Evolutionary conservation across 169 alveolate species (phyloP).

Genomic region (Hammondia hammondi): DNA sequence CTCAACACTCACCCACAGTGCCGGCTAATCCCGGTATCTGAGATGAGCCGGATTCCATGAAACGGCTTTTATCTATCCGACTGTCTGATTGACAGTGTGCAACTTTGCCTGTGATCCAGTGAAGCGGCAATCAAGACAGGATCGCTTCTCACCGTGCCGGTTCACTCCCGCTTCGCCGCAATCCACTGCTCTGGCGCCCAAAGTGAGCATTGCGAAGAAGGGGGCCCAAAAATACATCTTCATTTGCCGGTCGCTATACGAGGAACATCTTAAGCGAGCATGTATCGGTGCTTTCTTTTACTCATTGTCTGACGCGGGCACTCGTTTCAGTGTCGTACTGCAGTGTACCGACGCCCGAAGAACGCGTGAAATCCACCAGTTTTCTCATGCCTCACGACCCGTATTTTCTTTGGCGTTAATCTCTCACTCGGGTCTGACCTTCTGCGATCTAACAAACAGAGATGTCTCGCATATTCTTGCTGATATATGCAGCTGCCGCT

Average conservation of each 20-base stretch:
- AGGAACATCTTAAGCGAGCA: too few species aligned
- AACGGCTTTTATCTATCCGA: background rate
- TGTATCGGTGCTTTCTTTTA: too few species aligned
- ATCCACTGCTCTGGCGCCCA: background rate
- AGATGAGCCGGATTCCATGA: background rate
- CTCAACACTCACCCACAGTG: constrained; percentile 11
- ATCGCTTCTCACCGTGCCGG: background rate
- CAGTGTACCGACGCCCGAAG: too few species aligned
- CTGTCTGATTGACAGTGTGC: background rate
- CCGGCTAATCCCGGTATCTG: background rate
- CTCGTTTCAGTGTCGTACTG: too few species aligned
- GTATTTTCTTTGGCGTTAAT: background rate
- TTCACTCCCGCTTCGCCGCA: background rate
- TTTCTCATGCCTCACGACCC: too few species aligned
- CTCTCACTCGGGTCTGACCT: background rate
- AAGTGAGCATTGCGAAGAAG: background rate
- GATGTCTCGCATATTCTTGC: background rate
- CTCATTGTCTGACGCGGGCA: too few species aligned
- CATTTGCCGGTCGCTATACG: too few species aligned
- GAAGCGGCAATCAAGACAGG: background rate
- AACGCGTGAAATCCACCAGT: too few species aligned
- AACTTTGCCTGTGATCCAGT: background rate
- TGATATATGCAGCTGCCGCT: background rate
- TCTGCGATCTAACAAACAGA: background rate
- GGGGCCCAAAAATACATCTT: background rate